These are phyloP conservation scores for Fragaria ananassa DNA, from an alignment of 306 rosid species.

Conservation along the genomic window DNA sequence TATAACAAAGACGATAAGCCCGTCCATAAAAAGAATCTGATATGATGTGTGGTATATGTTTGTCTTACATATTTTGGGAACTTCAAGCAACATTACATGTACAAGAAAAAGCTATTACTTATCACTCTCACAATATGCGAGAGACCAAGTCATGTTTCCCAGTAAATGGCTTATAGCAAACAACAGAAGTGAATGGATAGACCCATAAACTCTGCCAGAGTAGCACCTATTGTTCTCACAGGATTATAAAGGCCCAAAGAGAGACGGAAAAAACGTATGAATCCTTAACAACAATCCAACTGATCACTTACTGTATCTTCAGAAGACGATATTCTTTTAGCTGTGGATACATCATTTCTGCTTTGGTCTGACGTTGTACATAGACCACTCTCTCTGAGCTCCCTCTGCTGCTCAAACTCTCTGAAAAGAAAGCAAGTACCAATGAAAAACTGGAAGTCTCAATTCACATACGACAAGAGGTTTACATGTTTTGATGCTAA, in stretches of 20 bases:
- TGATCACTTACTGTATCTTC: slow-evolving; percentile 63
- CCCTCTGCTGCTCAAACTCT: slow-evolving; percentile 99
- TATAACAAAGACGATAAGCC: slow-evolving; percentile 1
- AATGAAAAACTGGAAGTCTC: slow-evolving; percentile 24
- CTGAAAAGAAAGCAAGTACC: slow-evolving; percentile 49
- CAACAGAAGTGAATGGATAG: background rate
- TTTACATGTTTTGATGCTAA: slow-evolving; percentile 34
- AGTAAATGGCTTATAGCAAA: background rate
- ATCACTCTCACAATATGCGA: background rate
- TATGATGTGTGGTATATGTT: background rate
- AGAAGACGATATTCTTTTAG: slow-evolving; percentile 57
- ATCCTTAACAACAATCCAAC: slow-evolving; percentile 53
- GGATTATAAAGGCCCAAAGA: background rate
- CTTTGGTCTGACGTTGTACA: slow-evolving; percentile 70
- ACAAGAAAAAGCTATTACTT: background rate
- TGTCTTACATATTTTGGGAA: background rate
- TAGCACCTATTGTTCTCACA: background rate
- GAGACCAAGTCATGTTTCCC: background rate
- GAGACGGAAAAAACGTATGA: background rate
- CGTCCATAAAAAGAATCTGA: slow-evolving; percentile 4
- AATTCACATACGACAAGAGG: slow-evolving; percentile 30
- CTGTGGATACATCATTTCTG: slow-evolving; percentile 55
- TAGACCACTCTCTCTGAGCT: slow-evolving; percentile 92
- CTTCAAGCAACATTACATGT: background rate
- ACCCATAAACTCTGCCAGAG: slow-evolving; percentile 2